Percentiles rank a stretch among this genome's conserved stretches.
These are phyloP conservation scores for Podaxis rugospora DNA, from an alignment of 768 basidiomycete genomes.

Conservation along the genomic window DNA sequence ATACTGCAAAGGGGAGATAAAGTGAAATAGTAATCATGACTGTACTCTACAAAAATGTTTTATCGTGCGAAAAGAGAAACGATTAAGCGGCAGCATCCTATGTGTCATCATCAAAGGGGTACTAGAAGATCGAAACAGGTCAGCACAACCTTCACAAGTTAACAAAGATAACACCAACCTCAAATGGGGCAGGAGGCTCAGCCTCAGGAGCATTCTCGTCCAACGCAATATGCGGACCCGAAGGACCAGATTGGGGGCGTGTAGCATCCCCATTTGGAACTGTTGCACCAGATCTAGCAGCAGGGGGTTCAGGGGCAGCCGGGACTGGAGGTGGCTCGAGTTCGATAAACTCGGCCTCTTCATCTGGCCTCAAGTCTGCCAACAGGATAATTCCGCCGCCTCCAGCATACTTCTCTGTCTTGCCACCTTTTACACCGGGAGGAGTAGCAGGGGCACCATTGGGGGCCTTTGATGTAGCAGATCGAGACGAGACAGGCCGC, in stretches of 20 bases:
- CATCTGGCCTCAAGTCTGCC: conserved; percentile 65
- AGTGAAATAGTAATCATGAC: conserved; percentile 3
- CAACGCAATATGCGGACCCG: conserved; percentile 59
- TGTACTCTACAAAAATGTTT: conserved; percentile 9
- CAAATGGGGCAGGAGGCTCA: conserved; percentile 75
- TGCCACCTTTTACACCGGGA: conserved; percentile 24
- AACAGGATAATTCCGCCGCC: conserved; percentile 89
- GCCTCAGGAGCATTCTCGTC: conserved; percentile 71
- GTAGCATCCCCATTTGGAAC: conserved; percentile 26
- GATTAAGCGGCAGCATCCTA: conserved; percentile 20
- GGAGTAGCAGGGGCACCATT: conserved; percentile 24
- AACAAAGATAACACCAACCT: conserved; percentile 48
- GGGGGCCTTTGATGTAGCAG: conserved; percentile 23
- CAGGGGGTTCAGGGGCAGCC: conserved; percentile 16
- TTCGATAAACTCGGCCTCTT: conserved; percentile 72
- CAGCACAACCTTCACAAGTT: not conserved
- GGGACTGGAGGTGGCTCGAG: conserved; percentile 33
- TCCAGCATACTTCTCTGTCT: conserved; percentile 58
- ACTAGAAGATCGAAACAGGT: conserved; percentile 37
- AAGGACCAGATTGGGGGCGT: conserved; percentile 20
- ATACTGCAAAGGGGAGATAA: not conserved
- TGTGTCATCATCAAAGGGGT: conserved; percentile 70
- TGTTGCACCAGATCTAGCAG: conserved; percentile 23
- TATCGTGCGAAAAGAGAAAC: not conserved
- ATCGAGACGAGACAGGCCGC: conserved; percentile 62